These are phyloP conservation scores for Russula foetens DNA, from an alignment of 768 basidiomycete genomes.

Conservation along the genomic window DNA sequence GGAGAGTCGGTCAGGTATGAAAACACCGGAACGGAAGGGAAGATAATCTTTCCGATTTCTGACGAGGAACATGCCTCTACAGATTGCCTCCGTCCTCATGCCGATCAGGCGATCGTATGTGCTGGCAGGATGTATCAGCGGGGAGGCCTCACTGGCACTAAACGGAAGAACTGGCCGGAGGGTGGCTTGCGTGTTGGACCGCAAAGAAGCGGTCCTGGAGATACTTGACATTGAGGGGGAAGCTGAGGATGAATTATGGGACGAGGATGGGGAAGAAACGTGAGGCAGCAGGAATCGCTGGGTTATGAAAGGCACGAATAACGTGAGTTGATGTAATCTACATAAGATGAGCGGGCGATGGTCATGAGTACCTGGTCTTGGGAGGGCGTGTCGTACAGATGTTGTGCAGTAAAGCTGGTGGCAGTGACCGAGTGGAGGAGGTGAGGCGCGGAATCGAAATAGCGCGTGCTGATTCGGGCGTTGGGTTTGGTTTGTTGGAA, in stretches of 20 bases:
- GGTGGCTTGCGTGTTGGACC: constrained; percentile 68
- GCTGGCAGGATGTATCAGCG: constrained; percentile 44
- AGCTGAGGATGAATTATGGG: constrained; percentile 23
- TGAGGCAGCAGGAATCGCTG: not conserved
- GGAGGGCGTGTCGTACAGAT: not conserved
- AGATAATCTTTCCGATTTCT: constrained; percentile 5
- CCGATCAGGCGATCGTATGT: constrained; percentile 51
- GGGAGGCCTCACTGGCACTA: constrained; percentile 52
- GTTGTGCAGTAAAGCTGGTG: not conserved
- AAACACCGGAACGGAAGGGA: constrained; percentile 26
- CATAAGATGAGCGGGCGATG: not conserved
- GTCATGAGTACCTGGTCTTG: not conserved
- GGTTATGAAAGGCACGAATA: not conserved
- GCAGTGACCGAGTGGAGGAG: constrained; percentile 7
- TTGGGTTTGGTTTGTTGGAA: too few species aligned
- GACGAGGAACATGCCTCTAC: constrained; percentile 14
- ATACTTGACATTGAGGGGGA: constrained; percentile 65
- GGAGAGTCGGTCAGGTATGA: constrained; percentile 59
- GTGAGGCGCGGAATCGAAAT: not conserved
- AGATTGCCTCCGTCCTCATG: constrained; percentile 44
- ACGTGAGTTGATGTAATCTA: not conserved
- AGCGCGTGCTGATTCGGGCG: too few species aligned
- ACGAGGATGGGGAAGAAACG: constrained; percentile 12
- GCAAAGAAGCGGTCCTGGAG: constrained; percentile 55
- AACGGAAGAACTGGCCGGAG: constrained; percentile 70